A percentile compares a stretch with the other conserved stretches of the same genome.
These are phyloP conservation scores for Cladosporium sp. DNA, from an alignment of 2,329 filamentous ascomycete genomes.

Conservation along the genomic window DNA sequence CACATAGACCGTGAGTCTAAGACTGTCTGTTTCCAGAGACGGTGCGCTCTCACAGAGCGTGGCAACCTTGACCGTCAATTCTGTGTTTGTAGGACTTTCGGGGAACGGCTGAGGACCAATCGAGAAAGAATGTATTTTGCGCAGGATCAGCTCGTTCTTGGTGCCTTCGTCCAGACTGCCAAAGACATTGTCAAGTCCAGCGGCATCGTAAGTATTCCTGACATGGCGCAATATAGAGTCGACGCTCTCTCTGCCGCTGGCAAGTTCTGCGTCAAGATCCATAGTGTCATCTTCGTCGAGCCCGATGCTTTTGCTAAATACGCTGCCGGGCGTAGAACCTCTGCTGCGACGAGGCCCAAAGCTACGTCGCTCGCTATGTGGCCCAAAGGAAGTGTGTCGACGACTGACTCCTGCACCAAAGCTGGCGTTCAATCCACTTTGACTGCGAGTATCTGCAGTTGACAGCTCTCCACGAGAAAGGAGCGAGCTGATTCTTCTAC, in stretches of 20 bases:
- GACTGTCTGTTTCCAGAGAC: constrained; percentile 17
- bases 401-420: constrained; percentile 54
- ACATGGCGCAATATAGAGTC: constrained; percentile 27
- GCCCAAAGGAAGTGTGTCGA: constrained; percentile 67
- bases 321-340: constrained; percentile 53
- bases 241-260: constrained; percentile 25
- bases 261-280: constrained; percentile 29
- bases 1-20: constrained; percentile 24
- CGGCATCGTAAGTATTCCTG: constrained; percentile 26
- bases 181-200: constrained; percentile 29
- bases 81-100: neutral
- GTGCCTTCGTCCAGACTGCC: constrained; percentile 29
- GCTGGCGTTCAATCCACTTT: constrained; percentile 31
- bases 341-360: constrained; percentile 48
- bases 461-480: constrained; percentile 83
- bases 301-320: constrained; percentile 30
- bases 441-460: constrained; percentile 42
- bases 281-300: constrained; percentile 32
- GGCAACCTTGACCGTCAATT: constrained; percentile 15
- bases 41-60: constrained; percentile 17
- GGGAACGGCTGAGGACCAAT: constrained; percentile 8
- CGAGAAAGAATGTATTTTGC: constrained; percentile 28
- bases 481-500: constrained; percentile 86
- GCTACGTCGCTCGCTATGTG: constrained; percentile 60
- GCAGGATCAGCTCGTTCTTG: constrained; percentile 31